Conservation (phyloP, 129 eudicot genomes). For the Rutidosis leptorrhynchoides region DNA sequence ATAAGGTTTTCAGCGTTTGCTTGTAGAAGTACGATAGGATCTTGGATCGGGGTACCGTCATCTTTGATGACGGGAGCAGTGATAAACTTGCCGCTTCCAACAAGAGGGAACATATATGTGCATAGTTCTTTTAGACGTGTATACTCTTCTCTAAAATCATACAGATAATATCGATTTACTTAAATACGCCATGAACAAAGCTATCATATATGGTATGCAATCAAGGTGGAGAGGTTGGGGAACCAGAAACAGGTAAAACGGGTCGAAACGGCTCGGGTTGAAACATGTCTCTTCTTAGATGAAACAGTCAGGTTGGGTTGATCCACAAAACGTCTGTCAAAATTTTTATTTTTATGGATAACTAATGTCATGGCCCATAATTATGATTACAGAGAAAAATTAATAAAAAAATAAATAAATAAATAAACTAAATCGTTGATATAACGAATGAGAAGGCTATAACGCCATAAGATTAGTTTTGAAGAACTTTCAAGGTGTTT, state of each 20-base stretch:
- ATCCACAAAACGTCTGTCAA: neutral
- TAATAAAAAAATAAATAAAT: neutral
- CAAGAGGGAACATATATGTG: slow-evolving; percentile 69
- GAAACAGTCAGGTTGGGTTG: neutral
- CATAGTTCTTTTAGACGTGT: slow-evolving; percentile 63
- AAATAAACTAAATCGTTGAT: neutral
- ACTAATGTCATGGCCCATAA: neutral
- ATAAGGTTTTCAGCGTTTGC: slow-evolving; percentile 34
- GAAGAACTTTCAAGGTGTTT: neutral
- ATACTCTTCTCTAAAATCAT: slow-evolving; percentile 56
- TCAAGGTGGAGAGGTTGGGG: neutral
- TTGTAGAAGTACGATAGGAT: slow-evolving; percentile 77
- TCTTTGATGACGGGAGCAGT: slow-evolving; percentile 86
- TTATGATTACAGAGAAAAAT: neutral
- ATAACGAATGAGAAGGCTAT: neutral
- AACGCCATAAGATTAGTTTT: neutral
- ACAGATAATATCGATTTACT: neutral
- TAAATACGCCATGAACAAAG: neutral
- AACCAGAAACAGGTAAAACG: neutral
- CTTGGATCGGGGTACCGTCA: slow-evolving; percentile 62
- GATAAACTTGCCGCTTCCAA: slow-evolving; percentile 79
- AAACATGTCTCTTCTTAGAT: neutral
- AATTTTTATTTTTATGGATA: neutral
- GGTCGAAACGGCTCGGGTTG: neutral
- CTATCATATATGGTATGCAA: neutral